Evolutionary conservation across 306 rosid species (phyloP), one percentile per base, ranked within the genome.

Genomic region (Corylus heterophylla): DNA sequence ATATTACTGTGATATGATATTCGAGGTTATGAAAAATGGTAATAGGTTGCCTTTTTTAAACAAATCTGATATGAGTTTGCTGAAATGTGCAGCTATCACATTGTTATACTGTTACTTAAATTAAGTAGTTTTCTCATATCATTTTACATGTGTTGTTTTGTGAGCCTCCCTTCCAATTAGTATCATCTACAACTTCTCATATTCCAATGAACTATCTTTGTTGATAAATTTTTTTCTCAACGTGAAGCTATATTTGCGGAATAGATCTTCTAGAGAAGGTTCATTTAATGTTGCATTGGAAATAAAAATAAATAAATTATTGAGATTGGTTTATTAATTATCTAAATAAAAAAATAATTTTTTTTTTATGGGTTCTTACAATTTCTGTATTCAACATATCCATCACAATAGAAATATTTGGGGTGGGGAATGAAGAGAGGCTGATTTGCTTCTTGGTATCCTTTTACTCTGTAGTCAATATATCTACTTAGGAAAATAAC

Each of bases 21-120:
- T 94, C 71, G 97, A 94, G 83, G 98, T 94, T 72, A 92, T 94
- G 98, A 94, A 76, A 89, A 94, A 89, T 75, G 98, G 98, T 92
- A 90, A 89, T 71, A 64, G 48, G 54, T 79, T 72, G 20, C 74
- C 67, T 80, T 54, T 54, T 80, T 71, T 67, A 80, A 67, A 75
- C 77, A 80, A 80, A 83, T 83, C 56, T 85, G 68, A 29, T 54
- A 73, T 52, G 35, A 31, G 35, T 31, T 31, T 31, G 35, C 56
- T 85, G 63, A 29, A 49, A 73, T 52, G 84, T 17, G 27, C 56
- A 13, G 49, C 71, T 76, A 49, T 69, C 54, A 27, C 49, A 16
- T 82, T 83, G 54, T 69, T 35, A 72, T 78, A 22, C 68, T 71
- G 10, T 73, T 71, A 49, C 79, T 35, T 49, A 68, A 59, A 47